Base-by-base conservation (phyloP, 2,329 filamentous ascomycete genomes). In the Claviceps sorghi region DNA sequence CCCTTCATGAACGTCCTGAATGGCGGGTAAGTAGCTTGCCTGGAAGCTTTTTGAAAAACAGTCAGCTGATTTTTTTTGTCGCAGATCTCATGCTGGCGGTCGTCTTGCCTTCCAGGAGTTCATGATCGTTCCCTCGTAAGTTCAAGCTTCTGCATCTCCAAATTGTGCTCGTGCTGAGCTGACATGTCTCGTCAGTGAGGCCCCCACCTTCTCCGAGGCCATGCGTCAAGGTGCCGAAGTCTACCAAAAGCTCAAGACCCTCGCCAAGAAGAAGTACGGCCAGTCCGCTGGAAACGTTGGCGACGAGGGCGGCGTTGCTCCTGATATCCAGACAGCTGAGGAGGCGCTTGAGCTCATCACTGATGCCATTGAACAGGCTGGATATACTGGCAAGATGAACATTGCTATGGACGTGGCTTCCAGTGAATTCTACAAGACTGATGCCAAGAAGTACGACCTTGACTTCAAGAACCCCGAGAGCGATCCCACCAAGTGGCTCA, bases 381-480 rank as follows among this genome's bases (percentile, higher is more conserved):
- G 93, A 61, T 97, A 98, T 80, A 89, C 86, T 55, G 93, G 91
- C 72, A 78, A 93, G 80, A 84, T 98, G 71, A 88, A 95, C 73
- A 98, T 98, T 65, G 93, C 93, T 69, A 95, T 98, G 89, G 93
- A 98, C 67, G 91, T 97, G 69, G 93, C 93, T 60, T 96, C 93
- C 60, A 95, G 87, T 78, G 93, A 98, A 74, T 98, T 98, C 82
- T 98, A 98, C 86, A 97, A 97, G 79, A 73, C 77, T 65, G 88
- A 93, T 50, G 91, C 76, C 70, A 96, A 97, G 86, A 97, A 97
- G 81, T 98, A 98, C 82, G 93, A 98, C 69, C 81, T 98, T 60
- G 93, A 97, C 84, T 98, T 97, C 88, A 97, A 98, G 88, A 98
- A 98, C 83, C 91, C 93, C 66, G 85, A 97, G 59, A 93, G 86